A percentile compares a stretch with the other conserved stretches of the same genome.
These are phyloP conservation scores for Penicillium angulare DNA, from an alignment of 495 filamentous ascomycete genomes.

Conservation along the genomic window DNA sequence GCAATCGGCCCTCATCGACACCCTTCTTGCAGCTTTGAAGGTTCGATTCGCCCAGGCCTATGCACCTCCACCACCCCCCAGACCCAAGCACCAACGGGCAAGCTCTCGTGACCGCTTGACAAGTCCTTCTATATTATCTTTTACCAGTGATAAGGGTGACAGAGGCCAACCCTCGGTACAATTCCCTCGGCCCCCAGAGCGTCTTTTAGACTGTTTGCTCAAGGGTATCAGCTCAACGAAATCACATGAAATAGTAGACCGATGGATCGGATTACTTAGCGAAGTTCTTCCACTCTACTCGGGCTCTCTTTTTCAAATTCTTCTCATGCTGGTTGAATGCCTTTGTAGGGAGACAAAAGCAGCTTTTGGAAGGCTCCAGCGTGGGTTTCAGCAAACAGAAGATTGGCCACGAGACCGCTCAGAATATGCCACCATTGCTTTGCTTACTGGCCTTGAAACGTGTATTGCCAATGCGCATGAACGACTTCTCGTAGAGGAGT, in stretches of 20 bases:
- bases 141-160: conserved; percentile 47
- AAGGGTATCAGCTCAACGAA: conserved; percentile 74
- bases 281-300: conserved; percentile 82
- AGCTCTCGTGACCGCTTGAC: conserved; percentile 45
- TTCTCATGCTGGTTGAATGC: conserved; percentile 87
- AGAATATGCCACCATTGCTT: conserved; percentile 57
- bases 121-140: conserved; percentile 48
- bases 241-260: conserved; percentile 77
- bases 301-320: conserved; percentile 79
- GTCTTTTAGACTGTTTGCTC: conserved; percentile 78
- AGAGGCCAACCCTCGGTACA: conserved; percentile 27
- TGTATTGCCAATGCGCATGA: conserved; percentile 87
- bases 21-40: conserved; percentile 67
- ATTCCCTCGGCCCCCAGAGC: conserved; percentile 60
- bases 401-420: conserved; percentile 44
- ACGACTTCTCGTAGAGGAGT: conserved; percentile 72
- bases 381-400: conserved; percentile 42
- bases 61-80: conserved; percentile 33
- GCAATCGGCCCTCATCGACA: conserved; percentile 73
- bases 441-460: conserved; percentile 87
- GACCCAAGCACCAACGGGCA: conserved; percentile 42
- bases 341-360: conserved; percentile 72
- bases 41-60: conserved; percentile 55
- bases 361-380: conserved; percentile 64
- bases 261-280: conserved; percentile 85